Evolutionary conservation across 768 basidiomycete species (phyloP), one percentile per base, ranked within the genome.

Genomic region (Multifurca ochricompacta): DNA sequence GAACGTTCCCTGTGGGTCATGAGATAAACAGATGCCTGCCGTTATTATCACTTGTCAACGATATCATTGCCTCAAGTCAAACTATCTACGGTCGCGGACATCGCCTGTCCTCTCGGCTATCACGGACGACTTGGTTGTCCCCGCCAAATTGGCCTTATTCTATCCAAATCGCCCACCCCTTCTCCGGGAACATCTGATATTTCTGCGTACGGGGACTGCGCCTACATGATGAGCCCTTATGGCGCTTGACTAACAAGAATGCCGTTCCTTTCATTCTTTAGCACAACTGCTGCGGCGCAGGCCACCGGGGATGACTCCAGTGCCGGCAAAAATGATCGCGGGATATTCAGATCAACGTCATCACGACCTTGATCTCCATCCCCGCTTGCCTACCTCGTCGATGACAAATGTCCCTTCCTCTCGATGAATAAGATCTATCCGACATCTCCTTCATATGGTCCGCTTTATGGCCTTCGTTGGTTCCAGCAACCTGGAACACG

Each of bases 281-380:
- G 25, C 27, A 25, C n/a, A 18, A 25, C 25, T 35, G 36, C 9
- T 6, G 23, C 48, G 27, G 11, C 25, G 23, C 23, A 14, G 36
- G 18, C 25, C 27, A n/a, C n/a, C n/a, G n/a, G n/a, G n/a, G 34
- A 5, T 27, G n/a, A 36, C n/a, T 48, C 25, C 7, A 18, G 18
- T 25, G 48, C 48, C 36, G 14, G 21, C 16, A 18, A n/a, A 1
- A 48, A 30, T 30, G 36, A 39, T 39, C 36, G n/a, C 46, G 25
- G 19, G n/a, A 28, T 19, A 28, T 7, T 19, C 48, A 19, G 30
- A 35, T 41, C 25, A 21, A 3, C 4, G 27, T 16, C 13, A 42
- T 54, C 34, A 31, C 31, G 41, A 43, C 42, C 48, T n/a, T n/a
- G 21, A 55, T 50, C 34, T 44, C 30, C n/a, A n/a, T n/a, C n/a